A percentile compares a stretch with the other conserved stretches of the same genome.
phyloP scores from a whole-genome alignment of 352 stramenopile species.

The Globisporangium acanthophoron region DNA sequence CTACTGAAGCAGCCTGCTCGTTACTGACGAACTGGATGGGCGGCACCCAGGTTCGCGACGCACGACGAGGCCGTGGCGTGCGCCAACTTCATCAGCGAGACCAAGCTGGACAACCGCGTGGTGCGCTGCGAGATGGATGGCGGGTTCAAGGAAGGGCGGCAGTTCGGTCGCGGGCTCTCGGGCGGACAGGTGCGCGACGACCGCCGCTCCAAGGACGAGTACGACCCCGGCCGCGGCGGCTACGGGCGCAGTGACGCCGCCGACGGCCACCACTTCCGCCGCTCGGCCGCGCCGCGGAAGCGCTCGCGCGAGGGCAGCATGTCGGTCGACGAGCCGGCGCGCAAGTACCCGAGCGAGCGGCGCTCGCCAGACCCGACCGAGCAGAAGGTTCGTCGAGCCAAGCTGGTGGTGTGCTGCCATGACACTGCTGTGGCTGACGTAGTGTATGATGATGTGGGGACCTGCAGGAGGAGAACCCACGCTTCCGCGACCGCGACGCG shows the following conservation, averaged over 20 bases:
- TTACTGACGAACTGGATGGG: too few relatives aligned
- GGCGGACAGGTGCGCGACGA: constrained; percentile 85
- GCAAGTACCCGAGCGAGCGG: constrained; percentile 26
- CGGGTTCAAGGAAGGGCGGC: constrained; percentile 78
- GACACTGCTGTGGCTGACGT: neutral
- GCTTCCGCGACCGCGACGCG: constrained; percentile 50
- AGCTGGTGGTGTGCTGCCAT: neutral
- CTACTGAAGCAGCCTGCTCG: too few relatives aligned
- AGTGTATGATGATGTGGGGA: neutral
- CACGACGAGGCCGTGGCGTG: constrained; percentile 71
- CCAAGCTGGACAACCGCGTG: constrained; percentile 84
- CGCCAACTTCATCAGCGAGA: constrained; percentile 80
- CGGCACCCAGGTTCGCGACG: constrained; percentile 39
- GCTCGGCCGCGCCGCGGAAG: constrained; percentile 41
- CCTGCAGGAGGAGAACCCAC: constrained; percentile 40
- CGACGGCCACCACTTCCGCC: constrained; percentile 68
- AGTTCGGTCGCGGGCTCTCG: constrained; percentile 80
- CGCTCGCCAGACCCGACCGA: constrained; percentile 14
- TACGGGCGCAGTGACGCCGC: constrained; percentile 67
- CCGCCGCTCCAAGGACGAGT: constrained; percentile 80
- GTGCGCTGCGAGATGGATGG: constrained; percentile 88
- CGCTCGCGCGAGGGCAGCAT: constrained; percentile 51
- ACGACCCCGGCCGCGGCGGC: constrained; percentile 71
- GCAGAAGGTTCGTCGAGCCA: constrained; percentile 5
- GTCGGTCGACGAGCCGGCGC: constrained; percentile 31